Evolutionary conservation across 352 stramenopile species (phyloP).

Genomic region (Phytophthora sp.): DNA sequence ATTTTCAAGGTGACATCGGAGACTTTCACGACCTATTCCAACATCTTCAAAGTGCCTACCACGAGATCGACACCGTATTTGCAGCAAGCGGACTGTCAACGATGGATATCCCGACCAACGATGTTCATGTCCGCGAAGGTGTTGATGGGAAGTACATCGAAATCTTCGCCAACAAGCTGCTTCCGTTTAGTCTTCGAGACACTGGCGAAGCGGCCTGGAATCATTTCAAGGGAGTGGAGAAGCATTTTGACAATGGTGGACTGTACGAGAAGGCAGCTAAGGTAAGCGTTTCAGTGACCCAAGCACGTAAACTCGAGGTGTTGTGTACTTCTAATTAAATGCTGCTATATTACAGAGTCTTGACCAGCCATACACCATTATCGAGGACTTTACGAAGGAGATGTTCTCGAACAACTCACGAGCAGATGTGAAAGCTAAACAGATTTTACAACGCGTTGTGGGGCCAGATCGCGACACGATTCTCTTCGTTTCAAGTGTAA

Average conservation of each 20-base stretch:
- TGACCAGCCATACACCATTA: slow-evolving; percentile 31
- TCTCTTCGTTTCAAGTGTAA: slow-evolving; percentile 26
- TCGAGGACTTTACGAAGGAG: slow-evolving; percentile 34
- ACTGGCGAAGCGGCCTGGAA: slow-evolving; percentile 32
- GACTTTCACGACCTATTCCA: slow-evolving; percentile 44
- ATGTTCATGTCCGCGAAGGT: slow-evolving; percentile 29
- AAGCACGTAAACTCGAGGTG: neutral
- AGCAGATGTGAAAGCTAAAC: slow-evolving; percentile 28
- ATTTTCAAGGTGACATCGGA: slow-evolving; percentile 36
- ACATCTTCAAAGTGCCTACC: slow-evolving; percentile 35
- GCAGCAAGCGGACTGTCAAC: slow-evolving; percentile 20
- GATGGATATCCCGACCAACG: slow-evolving; percentile 18
- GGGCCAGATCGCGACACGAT: slow-evolving; percentile 25
- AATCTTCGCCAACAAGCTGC: slow-evolving; percentile 30
- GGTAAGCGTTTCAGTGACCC: slow-evolving; percentile 4
- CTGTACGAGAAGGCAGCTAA: slow-evolving; percentile 26
- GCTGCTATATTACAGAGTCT: slow-evolving; percentile 15
- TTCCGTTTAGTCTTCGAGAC: slow-evolving; percentile 31
- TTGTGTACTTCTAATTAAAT: neutral
- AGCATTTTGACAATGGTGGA: slow-evolving; percentile 28
- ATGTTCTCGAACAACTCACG: slow-evolving; percentile 34
- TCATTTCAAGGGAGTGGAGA: slow-evolving; percentile 35
- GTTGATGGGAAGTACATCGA: slow-evolving; percentile 32
- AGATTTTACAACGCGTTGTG: slow-evolving; percentile 29
- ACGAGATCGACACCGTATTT: slow-evolving; percentile 43